Percentiles rank a stretch among this genome's conserved stretches.
phyloP scores from a whole-genome alignment of 2,329 filamentous ascomycete species.

The Sporothrix curviconia region DNA sequence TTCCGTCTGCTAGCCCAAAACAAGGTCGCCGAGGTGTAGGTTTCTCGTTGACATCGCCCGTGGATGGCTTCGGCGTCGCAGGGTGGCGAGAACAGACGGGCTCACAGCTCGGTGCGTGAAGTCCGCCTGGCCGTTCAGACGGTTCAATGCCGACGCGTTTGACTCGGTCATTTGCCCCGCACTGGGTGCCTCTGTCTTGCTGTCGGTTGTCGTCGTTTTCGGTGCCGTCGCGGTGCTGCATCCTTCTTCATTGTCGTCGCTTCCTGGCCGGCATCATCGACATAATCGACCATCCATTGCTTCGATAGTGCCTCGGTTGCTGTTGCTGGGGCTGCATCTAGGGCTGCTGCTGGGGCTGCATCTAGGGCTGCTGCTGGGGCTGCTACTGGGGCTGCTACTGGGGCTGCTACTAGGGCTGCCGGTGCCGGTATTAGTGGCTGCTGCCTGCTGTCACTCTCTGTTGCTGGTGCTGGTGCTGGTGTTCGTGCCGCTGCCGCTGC shows the following conservation, averaged over 20 bases:
- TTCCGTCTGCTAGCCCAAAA: neutral
- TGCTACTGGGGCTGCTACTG: too few relatives aligned
- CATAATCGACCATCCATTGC: neutral
- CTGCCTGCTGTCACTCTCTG: neutral
- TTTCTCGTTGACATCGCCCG: constrained; percentile 13
- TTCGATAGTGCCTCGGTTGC: neutral
- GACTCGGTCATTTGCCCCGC: neutral
- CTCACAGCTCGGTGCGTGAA: neutral
- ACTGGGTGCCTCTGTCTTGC: neutral
- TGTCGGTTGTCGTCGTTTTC: neutral
- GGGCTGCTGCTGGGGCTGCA: too few relatives aligned
- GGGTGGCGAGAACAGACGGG: neutral
- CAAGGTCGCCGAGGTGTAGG: constrained; percentile 7
- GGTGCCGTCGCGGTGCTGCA: neutral
- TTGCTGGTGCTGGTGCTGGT: neutral
- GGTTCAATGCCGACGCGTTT: neutral
- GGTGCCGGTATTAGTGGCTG: neutral
- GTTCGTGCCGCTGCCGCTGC: neutral
- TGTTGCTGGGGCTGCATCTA: too few relatives aligned
- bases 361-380: too few relatives aligned
- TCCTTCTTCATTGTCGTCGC: neutral
- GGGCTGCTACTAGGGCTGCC: too few relatives aligned
- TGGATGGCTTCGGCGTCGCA: constrained; percentile 17
- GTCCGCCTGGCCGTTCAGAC: neutral
- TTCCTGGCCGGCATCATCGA: too few relatives aligned